Evolutionary conservation across 805 yeast genomes (phyloP).

Genomic region (Hemisphaericaspora nanyangensis): DNA sequence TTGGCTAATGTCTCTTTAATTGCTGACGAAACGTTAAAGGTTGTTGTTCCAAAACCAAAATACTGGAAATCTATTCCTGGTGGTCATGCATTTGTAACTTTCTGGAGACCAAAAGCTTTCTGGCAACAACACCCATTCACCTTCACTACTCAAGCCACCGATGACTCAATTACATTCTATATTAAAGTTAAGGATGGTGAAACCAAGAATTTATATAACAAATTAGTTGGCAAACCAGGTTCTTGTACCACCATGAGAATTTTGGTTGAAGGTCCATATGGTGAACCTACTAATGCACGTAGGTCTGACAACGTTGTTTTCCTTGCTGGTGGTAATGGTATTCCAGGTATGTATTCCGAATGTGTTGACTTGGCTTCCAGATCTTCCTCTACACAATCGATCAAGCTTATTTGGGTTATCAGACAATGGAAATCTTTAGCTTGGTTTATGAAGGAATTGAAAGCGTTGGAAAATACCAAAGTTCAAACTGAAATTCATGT

Average conservation of each 20-base stretch:
- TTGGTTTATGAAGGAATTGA: conserved; percentile 48
- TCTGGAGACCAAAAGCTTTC: conserved; percentile 28
- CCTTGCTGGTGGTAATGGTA: conserved; percentile 73
- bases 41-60: conserved; percentile 33
- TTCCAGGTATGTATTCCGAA: conserved; percentile 53
- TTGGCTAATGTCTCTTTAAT: conserved; percentile 26
- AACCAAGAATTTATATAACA: conserved; percentile 27
- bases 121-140: conserved; percentile 45
- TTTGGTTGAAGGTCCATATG: conserved; percentile 68
- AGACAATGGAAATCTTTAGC: conserved; percentile 48
- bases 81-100: conserved; percentile 39
- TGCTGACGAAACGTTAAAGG: conserved; percentile 35
- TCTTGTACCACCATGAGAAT: conserved; percentile 25
- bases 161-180: conserved; percentile 25
- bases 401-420: conserved; percentile 64
- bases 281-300: conserved; percentile 39
- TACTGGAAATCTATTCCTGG: conserved; percentile 38
- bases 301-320: conserved; percentile 43
- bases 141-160: conserved; percentile 25
- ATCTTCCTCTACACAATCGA: conserved; percentile 35
- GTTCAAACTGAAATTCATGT: conserved; percentile 28
- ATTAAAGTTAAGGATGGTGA: conserved; percentile 37
- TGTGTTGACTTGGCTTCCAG: conserved; percentile 22
- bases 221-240: conserved; percentile 24
- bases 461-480: conserved; percentile 19